Evolutionary conservation across 495 filamentous ascomycete genomes (phyloP).

Genomic region (Penicillium daleae): DNA sequence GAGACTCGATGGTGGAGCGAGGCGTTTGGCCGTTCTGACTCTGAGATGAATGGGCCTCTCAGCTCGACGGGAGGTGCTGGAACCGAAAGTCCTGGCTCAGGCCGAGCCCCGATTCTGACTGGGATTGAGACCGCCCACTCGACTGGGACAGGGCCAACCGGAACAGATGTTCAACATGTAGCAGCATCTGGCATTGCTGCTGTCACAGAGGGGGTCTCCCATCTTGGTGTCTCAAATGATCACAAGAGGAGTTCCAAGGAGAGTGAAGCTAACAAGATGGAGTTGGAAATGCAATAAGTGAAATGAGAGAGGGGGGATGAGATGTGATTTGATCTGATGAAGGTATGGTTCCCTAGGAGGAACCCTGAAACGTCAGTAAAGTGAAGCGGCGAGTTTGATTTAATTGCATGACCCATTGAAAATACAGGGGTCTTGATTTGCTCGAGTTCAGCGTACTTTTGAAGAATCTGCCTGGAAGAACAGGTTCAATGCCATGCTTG

Average conservation of each 20-base stretch:
- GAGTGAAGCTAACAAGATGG: slow-evolving; percentile 41
- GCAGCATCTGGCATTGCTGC: slow-evolving; percentile 38
- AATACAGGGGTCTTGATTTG: not conserved
- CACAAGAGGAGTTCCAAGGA: slow-evolving; percentile 27
- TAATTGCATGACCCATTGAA: slow-evolving; percentile 5
- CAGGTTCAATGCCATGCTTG: not conserved
- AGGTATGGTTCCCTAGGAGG: slow-evolving; percentile 4
- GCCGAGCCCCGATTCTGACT: slow-evolving; percentile 43
- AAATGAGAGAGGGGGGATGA: not conserved
- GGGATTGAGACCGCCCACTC: slow-evolving; percentile 53
- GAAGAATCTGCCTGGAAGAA: not conserved
- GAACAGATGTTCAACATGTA: slow-evolving; percentile 29
- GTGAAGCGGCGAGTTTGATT: not conserved
- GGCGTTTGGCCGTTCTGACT: slow-evolving; percentile 79
- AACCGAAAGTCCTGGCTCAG: slow-evolving; percentile 26
- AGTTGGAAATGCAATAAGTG: slow-evolving; percentile 52
- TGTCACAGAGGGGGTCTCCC: slow-evolving; percentile 49
- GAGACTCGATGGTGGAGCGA: slow-evolving; percentile 91
- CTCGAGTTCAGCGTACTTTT: not conserved
- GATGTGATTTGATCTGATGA: not conserved
- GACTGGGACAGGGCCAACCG: slow-evolving; percentile 30
- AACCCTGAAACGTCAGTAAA: not conserved
- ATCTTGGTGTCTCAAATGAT: slow-evolving; percentile 39
- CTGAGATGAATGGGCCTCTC: slow-evolving; percentile 85
- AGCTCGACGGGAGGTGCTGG: slow-evolving; percentile 13